Conservation (phyloP, 306 rosid species). For the Prunus mongolica region DNA sequence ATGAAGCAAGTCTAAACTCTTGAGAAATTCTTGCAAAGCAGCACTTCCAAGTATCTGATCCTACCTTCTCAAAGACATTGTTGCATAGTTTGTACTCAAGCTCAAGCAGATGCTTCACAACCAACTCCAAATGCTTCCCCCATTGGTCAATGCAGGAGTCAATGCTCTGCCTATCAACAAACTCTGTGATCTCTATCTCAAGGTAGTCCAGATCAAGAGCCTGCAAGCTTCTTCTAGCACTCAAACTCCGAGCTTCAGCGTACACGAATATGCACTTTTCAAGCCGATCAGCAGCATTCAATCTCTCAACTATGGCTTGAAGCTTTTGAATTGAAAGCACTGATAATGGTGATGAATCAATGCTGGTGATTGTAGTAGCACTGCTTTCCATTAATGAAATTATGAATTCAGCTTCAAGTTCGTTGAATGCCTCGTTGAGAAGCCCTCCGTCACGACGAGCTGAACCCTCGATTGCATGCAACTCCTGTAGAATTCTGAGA, state of each 20-base stretch:
- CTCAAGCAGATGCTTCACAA: conserved; percentile 46
- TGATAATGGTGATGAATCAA: conserved; percentile 24
- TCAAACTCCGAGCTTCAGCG: conserved; percentile 48
- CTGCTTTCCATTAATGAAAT: conserved; percentile 42
- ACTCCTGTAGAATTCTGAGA: conserved; percentile 40
- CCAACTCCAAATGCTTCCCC: conserved; percentile 59
- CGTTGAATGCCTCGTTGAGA: conserved; percentile 64
- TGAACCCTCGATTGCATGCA: conserved; percentile 37
- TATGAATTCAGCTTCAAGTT: conserved; percentile 59
- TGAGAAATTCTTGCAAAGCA: conserved; percentile 57
- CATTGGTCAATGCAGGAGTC: conserved; percentile 56
- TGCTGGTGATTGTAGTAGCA: conserved; percentile 16
- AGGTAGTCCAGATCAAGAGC: conserved; percentile 69
- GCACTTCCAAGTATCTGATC: conserved; percentile 32
- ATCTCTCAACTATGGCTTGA: conserved; percentile 44
- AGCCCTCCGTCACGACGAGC: conserved; percentile 55
- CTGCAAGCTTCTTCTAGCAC: conserved; percentile 48
- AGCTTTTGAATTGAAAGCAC: conserved; percentile 41
- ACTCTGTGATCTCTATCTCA: conserved; percentile 30
- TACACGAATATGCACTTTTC: conserved; percentile 50
- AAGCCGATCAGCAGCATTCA: conserved; percentile 48
- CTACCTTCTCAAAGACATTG: conserved; percentile 46
- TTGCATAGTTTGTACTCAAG: conserved; percentile 49
- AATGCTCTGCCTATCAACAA: conserved; percentile 28
- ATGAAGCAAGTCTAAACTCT: conserved; percentile 55